Evolutionary conservation across 495 filamentous ascomycete genomes (phyloP), one percentile per base, ranked within the genome.

Genomic region (Xanthoparmelia taractica): DNA sequence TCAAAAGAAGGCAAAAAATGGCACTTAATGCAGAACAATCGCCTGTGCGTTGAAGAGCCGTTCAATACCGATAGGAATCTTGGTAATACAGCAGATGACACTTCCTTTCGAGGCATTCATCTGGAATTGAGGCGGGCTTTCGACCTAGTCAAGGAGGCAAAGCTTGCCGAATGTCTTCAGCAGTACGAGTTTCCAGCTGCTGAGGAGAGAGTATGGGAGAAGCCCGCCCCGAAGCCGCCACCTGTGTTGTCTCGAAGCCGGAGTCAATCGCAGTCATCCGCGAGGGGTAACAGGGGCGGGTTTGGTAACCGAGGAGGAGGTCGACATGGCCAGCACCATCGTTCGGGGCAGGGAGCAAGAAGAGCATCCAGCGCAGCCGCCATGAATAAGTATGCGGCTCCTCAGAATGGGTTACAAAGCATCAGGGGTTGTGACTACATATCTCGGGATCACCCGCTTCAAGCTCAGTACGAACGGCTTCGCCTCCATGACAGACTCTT

Each of bases 1-100:
- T 87, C 86, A 13, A 95, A 96, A 73, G 80, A 84, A 63, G 89
- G 85, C 57, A 98, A 97, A 76, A 83, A 82, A 5, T 97, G 94
- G 94, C 82, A 88, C 68, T 71, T 88, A 58, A 77, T 82, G 67
- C 75, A 84, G 59, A 88, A 92, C 69, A 92, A 96, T 69, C 82
- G 86, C 54, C 81, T 98, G 54, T 97, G 94, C 71, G 88, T 97
- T 33, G 95, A 98, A 72, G 94, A 98, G 71, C 95, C 94, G 4
- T 98, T 98, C 79, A 98, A 96, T 68, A 87, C 81, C 34, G 78
- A 76, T n/a, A 82, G 95, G n/a, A 98, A 98, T 73, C 79, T 98
- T 57, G 94, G 92, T 0, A 97, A 97, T 68, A 97, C 94, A 27
- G 94, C 94, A 12, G 94, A 98, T 69, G 92, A 96, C 71, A 92